Percentiles rank a stretch among this genome's conserved stretches.
Evolutionary conservation across 2,329 filamentous ascomycete species (phyloP).

Genomic region (Cryphonectria carpinicola): DNA sequence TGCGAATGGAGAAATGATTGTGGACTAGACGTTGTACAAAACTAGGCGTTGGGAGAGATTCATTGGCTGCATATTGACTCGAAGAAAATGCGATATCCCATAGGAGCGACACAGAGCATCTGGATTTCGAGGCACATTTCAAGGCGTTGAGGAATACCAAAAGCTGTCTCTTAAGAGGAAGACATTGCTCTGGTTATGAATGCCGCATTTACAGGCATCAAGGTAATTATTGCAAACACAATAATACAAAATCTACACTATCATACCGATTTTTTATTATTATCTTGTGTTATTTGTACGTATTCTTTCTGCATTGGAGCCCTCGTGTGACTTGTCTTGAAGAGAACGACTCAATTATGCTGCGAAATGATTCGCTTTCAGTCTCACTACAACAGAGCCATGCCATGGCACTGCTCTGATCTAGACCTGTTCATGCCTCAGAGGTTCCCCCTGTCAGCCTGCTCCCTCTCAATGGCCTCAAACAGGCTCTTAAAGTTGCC

Average conservation of each 20-base stretch:
- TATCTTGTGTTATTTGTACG: not conserved
- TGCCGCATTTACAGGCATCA: not conserved
- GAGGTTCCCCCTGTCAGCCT: conserved; percentile 83
- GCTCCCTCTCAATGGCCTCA: conserved; percentile 93
- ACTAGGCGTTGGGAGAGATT: not conserved
- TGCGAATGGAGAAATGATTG: conserved; percentile 49
- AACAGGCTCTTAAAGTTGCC: conserved; percentile 96
- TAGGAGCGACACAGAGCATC: not conserved
- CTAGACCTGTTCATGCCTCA: conserved; percentile 40
- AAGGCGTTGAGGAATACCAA: conserved; percentile 8
- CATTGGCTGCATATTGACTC: not conserved
- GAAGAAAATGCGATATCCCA: not conserved
- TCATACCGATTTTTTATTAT: not conserved
- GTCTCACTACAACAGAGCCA: not conserved
- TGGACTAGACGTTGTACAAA: conserved; percentile 40
- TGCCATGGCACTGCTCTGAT: not conserved
- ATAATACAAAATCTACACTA: not conserved
- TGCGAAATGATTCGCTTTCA: not conserved
- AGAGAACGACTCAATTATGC: conserved; percentile 26
- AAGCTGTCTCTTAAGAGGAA: not conserved
- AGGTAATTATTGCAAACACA: not conserved
- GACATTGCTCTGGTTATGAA: not conserved
- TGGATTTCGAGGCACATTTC: conserved; percentile 28
- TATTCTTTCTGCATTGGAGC: not conserved
- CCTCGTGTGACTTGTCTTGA: not conserved